Evolutionary conservation across 2,329 filamentous ascomycete species (phyloP), one percentile per base, ranked within the genome.

Genomic region (Tolypocladium tundrense): DNA sequence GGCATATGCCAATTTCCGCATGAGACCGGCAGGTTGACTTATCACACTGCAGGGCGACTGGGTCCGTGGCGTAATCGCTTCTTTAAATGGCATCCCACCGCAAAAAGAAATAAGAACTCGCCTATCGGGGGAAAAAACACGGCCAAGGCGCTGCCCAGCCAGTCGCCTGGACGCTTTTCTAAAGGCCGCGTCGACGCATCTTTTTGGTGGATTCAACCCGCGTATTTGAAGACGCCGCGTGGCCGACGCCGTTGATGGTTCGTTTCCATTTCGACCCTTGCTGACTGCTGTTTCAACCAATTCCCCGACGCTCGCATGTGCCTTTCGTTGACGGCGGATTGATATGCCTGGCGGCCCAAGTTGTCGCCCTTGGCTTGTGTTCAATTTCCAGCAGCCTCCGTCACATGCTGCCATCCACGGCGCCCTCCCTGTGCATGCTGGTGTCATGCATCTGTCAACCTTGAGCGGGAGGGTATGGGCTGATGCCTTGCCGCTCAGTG

Each of bases 31-130:
- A n/a, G 55, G 27, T 19, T 37, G 45, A 55, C 54, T 42, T 8
- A n/a, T 43, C 53, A 52, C 42, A 40, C 35, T 51, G 57, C 57
- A 58, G 57, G 53, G 57, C 53, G 45, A 27, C 35, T 19, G 31
- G 35, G 19, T 33, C 35, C 37, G 33, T 37, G 43, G 48, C 48
- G 27, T 13, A 21, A 21, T 19, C 21, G 40, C 33, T 24, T 56
- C 42, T 21, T 40, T 7, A 35, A 56, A 56, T 51, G 33, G 53
- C 37, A 43, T 10, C 10, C 37, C 37, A 14, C 19, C 52, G 10
- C 35, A 48, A 58, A 58, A 41, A 24, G 13, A 53, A 57, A 54
- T 24, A 41, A 19, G 19, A 27, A 33, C n/a, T 19, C 48, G 52
- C 37, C 31, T 39, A 50, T 27, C 40, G 39, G 37, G 11, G 51